phyloP scores from a whole-genome alignment of 2,329 filamentous ascomycete genomes.

The Xylaria sp. region DNA sequence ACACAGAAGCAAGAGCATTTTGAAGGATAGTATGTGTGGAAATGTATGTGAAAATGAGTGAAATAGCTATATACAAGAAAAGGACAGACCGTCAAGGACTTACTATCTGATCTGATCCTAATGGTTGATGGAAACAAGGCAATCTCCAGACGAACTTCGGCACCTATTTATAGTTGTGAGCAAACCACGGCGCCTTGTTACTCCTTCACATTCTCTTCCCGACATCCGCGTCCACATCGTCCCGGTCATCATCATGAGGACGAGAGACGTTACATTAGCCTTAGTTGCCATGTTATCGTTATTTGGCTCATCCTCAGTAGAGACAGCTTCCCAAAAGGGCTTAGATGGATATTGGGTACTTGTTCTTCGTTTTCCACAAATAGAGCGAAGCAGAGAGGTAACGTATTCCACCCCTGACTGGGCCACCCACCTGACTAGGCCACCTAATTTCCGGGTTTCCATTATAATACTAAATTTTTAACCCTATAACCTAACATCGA shows the following conservation, averaged over 20 bases:
- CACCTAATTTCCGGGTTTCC: too few species aligned
- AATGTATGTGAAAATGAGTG: conserved; percentile 30
- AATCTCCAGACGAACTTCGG: conserved; percentile 12
- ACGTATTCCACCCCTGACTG: too few species aligned
- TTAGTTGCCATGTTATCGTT: not conserved
- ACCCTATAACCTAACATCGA: too few species aligned
- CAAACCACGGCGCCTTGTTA: conserved; percentile 3
- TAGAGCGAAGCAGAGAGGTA: conserved; percentile 1
- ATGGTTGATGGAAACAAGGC: conserved; percentile 17
- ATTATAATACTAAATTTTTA: too few species aligned
- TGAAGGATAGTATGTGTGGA: conserved; percentile 24
- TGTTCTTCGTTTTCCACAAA: not conserved
- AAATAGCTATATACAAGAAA: conserved; percentile 34
- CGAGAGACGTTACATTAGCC: conserved; percentile 36
- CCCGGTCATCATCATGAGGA: conserved; percentile 7
- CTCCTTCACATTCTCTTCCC: not conserved
- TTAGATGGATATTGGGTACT: not conserved
- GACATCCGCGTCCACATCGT: not conserved
- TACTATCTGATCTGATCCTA: conserved; percentile 22
- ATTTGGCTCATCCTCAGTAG: not conserved
- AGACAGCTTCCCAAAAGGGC: not conserved
- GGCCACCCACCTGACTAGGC: too few species aligned
- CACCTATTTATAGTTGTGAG: conserved; percentile 29
- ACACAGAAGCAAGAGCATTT: conserved; percentile 32
- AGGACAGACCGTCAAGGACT: conserved; percentile 32